A percentile compares a stretch with the other conserved stretches of the same genome.
These are phyloP conservation scores for Casuarina cunninghamiana DNA, from an alignment of 306 rosid species.

Conservation along the genomic window DNA sequence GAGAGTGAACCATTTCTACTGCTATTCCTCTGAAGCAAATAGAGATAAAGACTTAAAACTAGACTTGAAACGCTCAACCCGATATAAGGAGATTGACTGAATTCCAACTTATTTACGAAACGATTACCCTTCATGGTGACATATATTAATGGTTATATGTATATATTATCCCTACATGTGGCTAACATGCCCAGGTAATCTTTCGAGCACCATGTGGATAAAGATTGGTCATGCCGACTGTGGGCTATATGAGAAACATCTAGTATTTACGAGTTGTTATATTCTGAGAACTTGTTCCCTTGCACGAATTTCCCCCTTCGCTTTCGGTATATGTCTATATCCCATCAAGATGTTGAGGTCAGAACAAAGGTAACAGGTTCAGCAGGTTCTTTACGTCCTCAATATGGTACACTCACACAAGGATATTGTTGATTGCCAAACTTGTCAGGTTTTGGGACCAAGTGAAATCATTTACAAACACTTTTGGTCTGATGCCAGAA, in stretches of 20 bases:
- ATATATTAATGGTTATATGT: too few species aligned
- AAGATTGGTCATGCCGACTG: conserved; percentile 32
- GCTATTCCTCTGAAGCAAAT: too few species aligned
- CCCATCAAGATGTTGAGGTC: conserved; percentile 18
- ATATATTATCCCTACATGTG: neutral
- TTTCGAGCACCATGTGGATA: conserved; percentile 21
- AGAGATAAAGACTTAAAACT: too few species aligned
- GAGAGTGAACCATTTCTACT: too few species aligned
- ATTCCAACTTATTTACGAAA: too few species aligned
- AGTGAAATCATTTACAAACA: neutral
- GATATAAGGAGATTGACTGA: too few species aligned
- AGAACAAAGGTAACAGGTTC: conserved; percentile 12
- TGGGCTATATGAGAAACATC: conserved; percentile 31
- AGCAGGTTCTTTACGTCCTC: conserved; percentile 11
- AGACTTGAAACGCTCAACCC: too few species aligned
- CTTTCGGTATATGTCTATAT: conserved; percentile 7
- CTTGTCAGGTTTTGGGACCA: neutral
- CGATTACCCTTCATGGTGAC: too few species aligned
- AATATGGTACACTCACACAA: conserved; percentile 5
- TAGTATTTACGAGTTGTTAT: conserved; percentile 12
- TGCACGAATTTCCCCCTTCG: conserved; percentile 12
- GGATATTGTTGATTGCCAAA: conserved; percentile 5
- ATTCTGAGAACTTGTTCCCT: neutral
- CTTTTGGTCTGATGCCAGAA: too few species aligned
- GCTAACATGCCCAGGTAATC: neutral